Base-by-base conservation (phyloP, 805 yeast species). In the Scheffersomyces ergatensis region DNA sequence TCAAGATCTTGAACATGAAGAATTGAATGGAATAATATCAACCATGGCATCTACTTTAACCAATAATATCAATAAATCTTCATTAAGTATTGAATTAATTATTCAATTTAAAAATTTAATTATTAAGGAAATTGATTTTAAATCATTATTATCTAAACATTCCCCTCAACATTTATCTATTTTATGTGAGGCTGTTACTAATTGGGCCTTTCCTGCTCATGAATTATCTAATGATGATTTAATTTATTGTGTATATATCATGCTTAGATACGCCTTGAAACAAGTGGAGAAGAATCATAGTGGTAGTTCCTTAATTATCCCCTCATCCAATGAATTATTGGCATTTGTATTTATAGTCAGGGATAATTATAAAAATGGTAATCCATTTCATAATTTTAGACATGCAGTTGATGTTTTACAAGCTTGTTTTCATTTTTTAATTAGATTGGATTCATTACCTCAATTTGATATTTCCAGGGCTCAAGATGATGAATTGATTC, bases 391-490 rank as follows among this genome's bases (percentile, higher is more conserved):
- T 67, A 90, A 92, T 63, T 93, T 90, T 58, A 77, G 95, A 50
- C 99, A 93, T 63, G 97, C 96, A 0, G 85, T 89, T 14, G 99
- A 93, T 64, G 99, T 93, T 7, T 66, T 90, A 55, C 99, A 93
- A 64, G 96, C 95, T 2, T 80, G 92, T 24, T 83, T 85, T 66
- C 83, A 74, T 58, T 79, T 83, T 43, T 66, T 83, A 35, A 55
- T 74, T 12, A 63, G 71, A 34, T 62, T 74, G 44, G 53, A 55
- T 14, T 67, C 71, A 45, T 54, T 69, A 40, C 74, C 73, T 4
- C 40, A 45, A 17, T 70, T 70, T 40, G 54, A 34, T 54, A n/a
- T 42, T 34, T 25, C 46, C 2, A 15, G 15, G 16, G n/a, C 8
- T 7, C 9, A 8, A 18, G 15, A 14, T 14, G 33, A n/a, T 20